Percentiles rank a stretch among this genome's conserved stretches.
phyloP scores from a whole-genome alignment of 257 asterid species.

The Salvia rosmarinus region DNA sequence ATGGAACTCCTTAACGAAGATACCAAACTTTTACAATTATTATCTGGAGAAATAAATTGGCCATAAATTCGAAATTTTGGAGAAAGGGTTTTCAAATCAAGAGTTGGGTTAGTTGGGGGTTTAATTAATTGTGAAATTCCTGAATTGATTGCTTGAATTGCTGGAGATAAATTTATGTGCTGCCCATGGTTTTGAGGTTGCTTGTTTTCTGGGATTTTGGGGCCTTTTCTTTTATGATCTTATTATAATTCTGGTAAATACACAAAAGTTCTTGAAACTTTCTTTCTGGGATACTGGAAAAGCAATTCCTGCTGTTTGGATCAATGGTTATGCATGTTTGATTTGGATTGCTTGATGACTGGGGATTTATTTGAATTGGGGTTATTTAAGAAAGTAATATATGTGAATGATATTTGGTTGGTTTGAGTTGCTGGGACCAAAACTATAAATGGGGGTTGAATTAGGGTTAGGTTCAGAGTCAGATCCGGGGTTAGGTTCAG shows the following conservation, averaged over 20 bases:
- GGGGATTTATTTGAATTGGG: conserved; percentile 17
- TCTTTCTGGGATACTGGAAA: conserved; percentile 10
- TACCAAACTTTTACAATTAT: conserved; percentile 26
- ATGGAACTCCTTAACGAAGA: neutral
- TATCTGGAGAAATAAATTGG: conserved; percentile 7
- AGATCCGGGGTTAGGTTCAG: no score
- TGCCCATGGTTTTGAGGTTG: conserved; percentile 38
- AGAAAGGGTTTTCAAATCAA: conserved; percentile 7
- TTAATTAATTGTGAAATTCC: neutral
- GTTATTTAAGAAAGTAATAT: neutral
- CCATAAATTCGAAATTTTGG: conserved; percentile 25
- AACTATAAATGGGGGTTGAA: conserved; percentile 11
- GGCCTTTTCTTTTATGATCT: conserved; percentile 5
- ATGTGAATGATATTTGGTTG: conserved; percentile 17
- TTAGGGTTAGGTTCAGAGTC: conserved; percentile 45
- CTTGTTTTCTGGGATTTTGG: conserved; percentile 30
- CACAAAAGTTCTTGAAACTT: conserved; percentile 12
- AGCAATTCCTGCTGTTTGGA: conserved; percentile 19
- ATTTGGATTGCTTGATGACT: conserved; percentile 19
- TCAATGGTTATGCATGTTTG: conserved; percentile 25
- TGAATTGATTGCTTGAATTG: neutral
- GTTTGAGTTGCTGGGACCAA: conserved; percentile 21
- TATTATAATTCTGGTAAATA: neutral
- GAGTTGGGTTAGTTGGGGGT: conserved; percentile 1
- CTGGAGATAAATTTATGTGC: conserved; percentile 16